phyloP scores from a whole-genome alignment of 495 filamentous ascomycete species.

The Penicillium alfredii region DNA sequence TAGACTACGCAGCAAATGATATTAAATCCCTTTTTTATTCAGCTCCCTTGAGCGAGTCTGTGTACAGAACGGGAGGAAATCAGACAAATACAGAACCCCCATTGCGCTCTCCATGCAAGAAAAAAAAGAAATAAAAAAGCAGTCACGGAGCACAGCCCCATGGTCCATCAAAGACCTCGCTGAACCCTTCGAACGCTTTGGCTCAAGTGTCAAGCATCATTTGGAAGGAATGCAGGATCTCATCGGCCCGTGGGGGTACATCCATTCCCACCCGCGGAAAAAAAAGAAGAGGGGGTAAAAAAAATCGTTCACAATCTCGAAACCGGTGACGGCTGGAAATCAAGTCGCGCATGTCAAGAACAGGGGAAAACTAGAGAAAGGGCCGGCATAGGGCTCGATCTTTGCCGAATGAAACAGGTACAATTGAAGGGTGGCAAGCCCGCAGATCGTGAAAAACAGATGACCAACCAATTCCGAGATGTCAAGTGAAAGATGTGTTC shows the following conservation, averaged over 20 bases:
- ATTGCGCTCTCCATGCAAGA: constrained; percentile 33
- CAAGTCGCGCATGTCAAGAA: constrained; percentile 8
- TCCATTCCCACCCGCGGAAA: constrained; percentile 22
- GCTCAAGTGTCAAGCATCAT: neutral
- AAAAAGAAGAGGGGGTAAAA: constrained; percentile 13
- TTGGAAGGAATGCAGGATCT: neutral
- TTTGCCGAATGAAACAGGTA: constrained; percentile 25
- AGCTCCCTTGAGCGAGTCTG: constrained; percentile 17
- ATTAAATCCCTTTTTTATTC: constrained; percentile 26
- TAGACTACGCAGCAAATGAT: constrained; percentile 13
- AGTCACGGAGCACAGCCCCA: constrained; percentile 5
- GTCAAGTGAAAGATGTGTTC: constrained; percentile 35
- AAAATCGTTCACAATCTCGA: constrained; percentile 23
- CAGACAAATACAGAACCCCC: constrained; percentile 21
- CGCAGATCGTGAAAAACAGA: constrained; percentile 36
- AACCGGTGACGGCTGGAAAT: constrained; percentile 15
- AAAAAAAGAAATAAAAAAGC: constrained; percentile 14
- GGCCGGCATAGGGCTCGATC: constrained; percentile 16
- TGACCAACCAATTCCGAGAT: constrained; percentile 41
- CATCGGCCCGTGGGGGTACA: constrained; percentile 1
- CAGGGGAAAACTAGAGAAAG: constrained; percentile 14
- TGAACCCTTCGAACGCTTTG: neutral
- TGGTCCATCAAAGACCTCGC: neutral
- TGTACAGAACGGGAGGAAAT: constrained; percentile 26
- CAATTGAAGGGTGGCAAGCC: constrained; percentile 21